phyloP scores from a whole-genome alignment of 805 yeast genomes.

The Lipomyces spencermartinsiae region DNA sequence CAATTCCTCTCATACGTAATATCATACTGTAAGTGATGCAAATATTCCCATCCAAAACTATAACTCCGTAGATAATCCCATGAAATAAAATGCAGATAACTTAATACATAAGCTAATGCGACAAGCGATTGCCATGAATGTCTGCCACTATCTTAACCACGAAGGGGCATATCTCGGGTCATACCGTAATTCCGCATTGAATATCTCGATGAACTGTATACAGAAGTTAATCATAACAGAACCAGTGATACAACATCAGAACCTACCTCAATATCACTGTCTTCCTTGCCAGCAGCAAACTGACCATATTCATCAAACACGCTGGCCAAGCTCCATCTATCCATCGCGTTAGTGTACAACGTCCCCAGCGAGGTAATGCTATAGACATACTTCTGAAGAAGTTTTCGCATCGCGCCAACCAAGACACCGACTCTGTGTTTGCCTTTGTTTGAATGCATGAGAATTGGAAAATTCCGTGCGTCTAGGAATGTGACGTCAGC shows the following conservation, averaged over 20 bases:
- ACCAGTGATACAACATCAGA: background rate
- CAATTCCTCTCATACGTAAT: no score
- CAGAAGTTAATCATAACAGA: background rate
- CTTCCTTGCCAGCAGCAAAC: conserved; percentile 93
- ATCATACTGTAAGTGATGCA: no score
- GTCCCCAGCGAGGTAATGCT: background rate
- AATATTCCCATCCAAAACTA: background rate
- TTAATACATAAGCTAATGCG: background rate
- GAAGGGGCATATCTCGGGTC: conserved; percentile 61
- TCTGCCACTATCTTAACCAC: conserved; percentile 54
- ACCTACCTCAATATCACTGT: conserved; percentile 74
- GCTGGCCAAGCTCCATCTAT: conserved; percentile 83
- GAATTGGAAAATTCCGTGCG: conserved; percentile 76
- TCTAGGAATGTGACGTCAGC: conserved; percentile 36
- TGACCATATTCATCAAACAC: conserved; percentile 92
- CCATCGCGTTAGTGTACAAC: background rate
- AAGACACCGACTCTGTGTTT: conserved; percentile 93
- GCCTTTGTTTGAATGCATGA: conserved; percentile 95
- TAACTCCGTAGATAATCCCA: background rate
- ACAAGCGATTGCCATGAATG: background rate
- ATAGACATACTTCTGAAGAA: conserved; percentile 57
- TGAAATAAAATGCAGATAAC: background rate
- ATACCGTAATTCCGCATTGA: conserved; percentile 63
- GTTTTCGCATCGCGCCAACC: conserved; percentile 87
- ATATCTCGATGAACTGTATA: conserved; percentile 71